Percentiles rank a stretch among this genome's conserved stretches.
phyloP scores from a whole-genome alignment of 345 rosid genomes.

The Reutealis trisperma region DNA sequence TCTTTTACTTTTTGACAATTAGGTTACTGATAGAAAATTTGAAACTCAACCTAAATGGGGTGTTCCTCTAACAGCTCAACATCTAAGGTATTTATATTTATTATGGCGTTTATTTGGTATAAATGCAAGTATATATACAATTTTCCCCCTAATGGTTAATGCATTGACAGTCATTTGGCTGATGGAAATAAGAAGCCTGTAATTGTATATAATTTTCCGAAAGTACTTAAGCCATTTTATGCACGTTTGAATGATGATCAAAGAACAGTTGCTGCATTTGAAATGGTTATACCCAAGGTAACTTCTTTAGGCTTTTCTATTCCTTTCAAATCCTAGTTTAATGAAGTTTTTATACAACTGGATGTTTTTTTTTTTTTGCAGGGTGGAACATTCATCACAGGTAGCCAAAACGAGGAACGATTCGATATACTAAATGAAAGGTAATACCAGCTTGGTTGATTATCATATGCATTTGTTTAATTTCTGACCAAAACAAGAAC shows the following conservation, averaged over 20 bases:
- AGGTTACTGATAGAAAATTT: constrained; percentile 53
- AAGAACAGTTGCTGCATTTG: constrained; percentile 87
- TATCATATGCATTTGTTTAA: not conserved
- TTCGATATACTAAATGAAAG: constrained; percentile 46
- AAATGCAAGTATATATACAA: too few relatives aligned
- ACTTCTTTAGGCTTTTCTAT: constrained; percentile 1
- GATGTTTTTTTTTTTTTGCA: constrained; percentile 31
- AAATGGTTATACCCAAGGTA: constrained; percentile 84
- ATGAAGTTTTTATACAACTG: constrained; percentile 7
- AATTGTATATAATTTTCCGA: constrained; percentile 64
- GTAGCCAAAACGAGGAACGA: constrained; percentile 89
- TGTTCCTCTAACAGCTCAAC: constrained; percentile 59
- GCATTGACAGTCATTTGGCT: constrained; percentile 59
- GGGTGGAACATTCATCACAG: constrained; percentile 69
- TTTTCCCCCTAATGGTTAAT: not conserved
- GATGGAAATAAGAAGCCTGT: constrained; percentile 63
- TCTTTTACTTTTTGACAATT: constrained; percentile 4
- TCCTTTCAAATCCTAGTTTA: not conserved
- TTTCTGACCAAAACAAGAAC: not conserved
- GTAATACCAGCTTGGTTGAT: constrained; percentile 26
- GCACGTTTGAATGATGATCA: constrained; percentile 68
- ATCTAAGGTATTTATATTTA: constrained; percentile 59
- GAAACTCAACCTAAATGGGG: constrained; percentile 68
- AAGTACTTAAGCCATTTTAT: constrained; percentile 63
- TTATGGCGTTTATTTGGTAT: not conserved